Percentiles rank a stretch among this genome's conserved stretches.
These are phyloP conservation scores for Aspergillus taichungensis DNA, from an alignment of 495 filamentous ascomycete species.

Conservation along the genomic window DNA sequence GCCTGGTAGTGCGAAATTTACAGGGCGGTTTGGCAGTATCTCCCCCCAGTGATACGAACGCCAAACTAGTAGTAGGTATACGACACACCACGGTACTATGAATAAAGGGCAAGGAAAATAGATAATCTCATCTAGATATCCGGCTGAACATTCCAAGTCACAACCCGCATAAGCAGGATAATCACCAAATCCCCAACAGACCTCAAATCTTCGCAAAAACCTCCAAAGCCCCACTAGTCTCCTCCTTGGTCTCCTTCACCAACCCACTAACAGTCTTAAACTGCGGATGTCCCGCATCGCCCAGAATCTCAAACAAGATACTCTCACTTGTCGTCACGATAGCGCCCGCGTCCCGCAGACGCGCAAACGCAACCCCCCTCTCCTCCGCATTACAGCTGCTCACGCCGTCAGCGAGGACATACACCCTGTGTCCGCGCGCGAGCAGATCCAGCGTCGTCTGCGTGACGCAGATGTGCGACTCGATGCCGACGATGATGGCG, in stretches of 20 bases:
- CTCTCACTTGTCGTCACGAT: conserved; percentile 84
- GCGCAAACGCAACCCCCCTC: conserved; percentile 63
- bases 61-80: too few relatives aligned
- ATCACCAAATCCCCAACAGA: background rate
- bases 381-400: conserved; percentile 78
- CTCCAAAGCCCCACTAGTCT: conserved; percentile 55
- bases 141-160: background rate
- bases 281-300: conserved; percentile 63
- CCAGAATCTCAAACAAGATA: conserved; percentile 86
- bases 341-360: conserved; percentile 69
- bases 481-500: conserved; percentile 65
- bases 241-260: conserved; percentile 66
- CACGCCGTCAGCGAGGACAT: conserved; percentile 85
- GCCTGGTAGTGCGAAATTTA: too few relatives aligned
- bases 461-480: conserved; percentile 88
- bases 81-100: too few relatives aligned
- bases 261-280: conserved; percentile 65
- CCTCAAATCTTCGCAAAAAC: conserved; percentile 59
- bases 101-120: too few relatives aligned
- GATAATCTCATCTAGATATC: background rate
- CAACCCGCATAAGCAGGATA: background rate
- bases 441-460: conserved; percentile 84
- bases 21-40: too few relatives aligned
- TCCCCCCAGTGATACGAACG: too few relatives aligned
- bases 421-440: conserved; percentile 66